A percentile compares a stretch with the other conserved stretches of the same genome.
These are phyloP conservation scores for Aureobasidium pullulans DNA, from an alignment of 2,329 filamentous ascomycete genomes.

Conservation along the genomic window DNA sequence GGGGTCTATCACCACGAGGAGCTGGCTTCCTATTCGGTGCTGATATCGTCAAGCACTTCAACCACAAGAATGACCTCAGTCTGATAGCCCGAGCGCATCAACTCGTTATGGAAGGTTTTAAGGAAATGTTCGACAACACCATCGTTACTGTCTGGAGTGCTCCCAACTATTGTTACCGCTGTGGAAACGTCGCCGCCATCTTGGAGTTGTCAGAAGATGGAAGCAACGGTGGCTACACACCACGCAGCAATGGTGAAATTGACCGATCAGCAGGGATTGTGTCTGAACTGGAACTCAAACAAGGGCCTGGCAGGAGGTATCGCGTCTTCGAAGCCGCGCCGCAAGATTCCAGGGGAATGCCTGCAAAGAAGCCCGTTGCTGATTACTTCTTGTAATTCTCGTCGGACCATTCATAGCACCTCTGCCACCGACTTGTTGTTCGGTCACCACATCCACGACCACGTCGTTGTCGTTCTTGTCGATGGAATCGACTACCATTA, in stretches of 20 bases:
- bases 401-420: too few relatives aligned
- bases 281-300: conserved; percentile 32
- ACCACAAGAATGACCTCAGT: conserved; percentile 85
- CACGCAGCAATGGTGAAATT: conserved; percentile 59
- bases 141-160: conserved; percentile 98
- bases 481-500: too few relatives aligned
- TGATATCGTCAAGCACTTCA: conserved; percentile 94
- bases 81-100: conserved; percentile 93
- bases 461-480: too few relatives aligned
- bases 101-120: conserved; percentile 98
- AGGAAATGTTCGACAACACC: conserved; percentile 94
- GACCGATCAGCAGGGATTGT: conserved; percentile 30
- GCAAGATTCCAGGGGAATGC: conserved; percentile 94
- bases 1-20: conserved; percentile 88
- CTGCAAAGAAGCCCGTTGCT: conserved; percentile 94
- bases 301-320: conserved; percentile 80
- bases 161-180: conserved; percentile 60
- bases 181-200: conserved; percentile 69
- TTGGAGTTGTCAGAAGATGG: conserved; percentile 86
- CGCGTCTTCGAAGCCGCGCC: conserved; percentile 94
- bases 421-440: too few relatives aligned
- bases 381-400: conserved; percentile 73
- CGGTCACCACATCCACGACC: too few relatives aligned
- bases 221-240: conserved; percentile 39
- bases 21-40: conserved; percentile 93